Base-by-base conservation (phyloP, 2,329 filamentous ascomycete genomes). In the Arthrinium phaeospermum region DNA sequence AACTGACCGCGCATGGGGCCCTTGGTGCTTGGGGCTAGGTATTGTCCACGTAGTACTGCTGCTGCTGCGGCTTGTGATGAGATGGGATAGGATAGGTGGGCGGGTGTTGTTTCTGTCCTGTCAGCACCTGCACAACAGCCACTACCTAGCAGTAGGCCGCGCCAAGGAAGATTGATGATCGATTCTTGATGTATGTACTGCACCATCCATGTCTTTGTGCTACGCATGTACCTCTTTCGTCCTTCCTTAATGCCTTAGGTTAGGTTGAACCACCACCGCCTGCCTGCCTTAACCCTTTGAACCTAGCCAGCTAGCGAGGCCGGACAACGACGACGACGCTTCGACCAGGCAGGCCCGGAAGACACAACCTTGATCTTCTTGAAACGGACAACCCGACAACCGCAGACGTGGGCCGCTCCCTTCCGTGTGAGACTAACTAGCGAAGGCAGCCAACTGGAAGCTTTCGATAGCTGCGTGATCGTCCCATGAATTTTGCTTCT, bases 381-480 rank as follows among this genome's bases (percentile, higher is more conserved):
- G 57, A 64, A 64, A 64, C 57, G 57, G 57, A 64, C 57, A 64
- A 24, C 57, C 57, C 57, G 57, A 64, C 57, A 64, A 64, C 34
- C 57, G 57, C 57, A 64, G 57, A 37, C 57, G 57, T 64, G 57
- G 57, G 57, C 34, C 57, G 57, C 57, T 41, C 34, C 57, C 57
- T 64, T 64, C 57, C 57, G 57, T 22, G 57, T 64, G 57, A 64
- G 57, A 64, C 57, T 41, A 64, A 41, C 57, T 64, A 64, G 57
- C 19, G 57, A 64, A 61, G 57, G 57, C 57, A 64, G 57, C 57
- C 34, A 64, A 64, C 57, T 64, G 57, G 57, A 64, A 64, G 57
- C 34, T 64, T 64, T 41, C 57, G 57, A 64, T 61, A 61, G 57
- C 57, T 64, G 57, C 57, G 57, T 64, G 57, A 64, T 64, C 57